phyloP scores from a whole-genome alignment of 2,329 filamentous ascomycete species.

The Harringtonia aguacate region DNA sequence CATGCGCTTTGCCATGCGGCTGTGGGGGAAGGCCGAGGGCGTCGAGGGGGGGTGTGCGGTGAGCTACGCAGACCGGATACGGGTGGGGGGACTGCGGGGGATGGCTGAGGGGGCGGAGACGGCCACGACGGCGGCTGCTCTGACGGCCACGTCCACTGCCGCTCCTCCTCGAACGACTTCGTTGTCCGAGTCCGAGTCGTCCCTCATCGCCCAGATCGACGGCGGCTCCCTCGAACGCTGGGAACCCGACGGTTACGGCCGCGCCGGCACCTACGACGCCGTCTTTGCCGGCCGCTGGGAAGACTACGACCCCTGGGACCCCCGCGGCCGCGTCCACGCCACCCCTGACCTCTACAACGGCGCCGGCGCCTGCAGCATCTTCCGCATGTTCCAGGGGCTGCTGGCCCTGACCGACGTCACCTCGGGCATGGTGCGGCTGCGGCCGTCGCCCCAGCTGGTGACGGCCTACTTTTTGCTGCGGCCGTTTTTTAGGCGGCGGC shows the following conservation, averaged over 20 bases:
- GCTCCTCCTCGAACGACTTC: too few relatives aligned
- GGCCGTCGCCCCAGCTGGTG: slow-evolving; percentile 36
- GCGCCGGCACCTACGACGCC: slow-evolving; percentile 42
- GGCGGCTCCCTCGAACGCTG: slow-evolving; percentile 62
- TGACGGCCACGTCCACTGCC: slow-evolving; percentile 14
- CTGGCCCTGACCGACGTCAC: slow-evolving; percentile 41
- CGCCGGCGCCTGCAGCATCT: slow-evolving; percentile 45
- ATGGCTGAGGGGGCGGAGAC: too few relatives aligned
- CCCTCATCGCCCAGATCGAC: slow-evolving; percentile 55
- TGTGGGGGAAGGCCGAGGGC: slow-evolving; percentile 48
- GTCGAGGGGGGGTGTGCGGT: slow-evolving; percentile 26
- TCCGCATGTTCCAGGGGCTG: slow-evolving; percentile 49
- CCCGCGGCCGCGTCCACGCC: slow-evolving; percentile 38
- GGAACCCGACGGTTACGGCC: slow-evolving; percentile 58
- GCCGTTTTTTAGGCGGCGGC: slow-evolving; percentile 38
- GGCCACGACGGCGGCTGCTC: too few relatives aligned
- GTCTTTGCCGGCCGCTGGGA: slow-evolving; percentile 46
- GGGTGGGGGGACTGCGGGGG: slow-evolving; percentile 28
- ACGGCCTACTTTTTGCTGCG: slow-evolving; percentile 37
- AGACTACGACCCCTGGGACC: slow-evolving; percentile 45
- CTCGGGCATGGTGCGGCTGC: slow-evolving; percentile 34
- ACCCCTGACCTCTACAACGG: slow-evolving; percentile 48
- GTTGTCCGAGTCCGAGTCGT: too few relatives aligned
- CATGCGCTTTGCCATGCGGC: slow-evolving; percentile 54
- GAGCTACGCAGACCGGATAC: slow-evolving; percentile 58